These are phyloP conservation scores for Flaveria linearis DNA, from an alignment of 129 eudicot species.

Conservation along the genomic window DNA sequence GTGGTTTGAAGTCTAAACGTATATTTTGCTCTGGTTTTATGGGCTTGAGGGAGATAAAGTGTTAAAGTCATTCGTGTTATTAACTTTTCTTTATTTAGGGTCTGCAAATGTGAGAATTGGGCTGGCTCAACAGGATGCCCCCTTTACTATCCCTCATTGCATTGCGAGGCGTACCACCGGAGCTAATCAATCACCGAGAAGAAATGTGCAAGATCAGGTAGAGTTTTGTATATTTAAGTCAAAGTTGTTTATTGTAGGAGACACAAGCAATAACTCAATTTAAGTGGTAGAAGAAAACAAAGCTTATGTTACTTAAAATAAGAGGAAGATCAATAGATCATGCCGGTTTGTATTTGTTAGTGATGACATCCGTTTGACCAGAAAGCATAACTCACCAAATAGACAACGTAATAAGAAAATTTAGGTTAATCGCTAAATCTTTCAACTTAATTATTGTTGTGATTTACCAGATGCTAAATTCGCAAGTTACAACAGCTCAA, in stretches of 20 bases:
- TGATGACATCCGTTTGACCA: background rate
- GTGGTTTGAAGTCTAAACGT: slow-evolving; percentile 3
- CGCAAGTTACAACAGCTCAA: slow-evolving; percentile 93
- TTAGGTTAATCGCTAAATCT: background rate
- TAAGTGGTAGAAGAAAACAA: background rate
- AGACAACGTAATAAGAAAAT: background rate
- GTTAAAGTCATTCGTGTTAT: background rate
- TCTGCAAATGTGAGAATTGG: slow-evolving; percentile 82
- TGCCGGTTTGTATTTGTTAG: background rate
- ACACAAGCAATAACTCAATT: background rate
- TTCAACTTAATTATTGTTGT: background rate
- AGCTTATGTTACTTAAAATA: background rate
- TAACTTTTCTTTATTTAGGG: slow-evolving; percentile 44
- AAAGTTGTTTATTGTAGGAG: background rate
- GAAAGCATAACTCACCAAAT: background rate
- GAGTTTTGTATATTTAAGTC: background rate
- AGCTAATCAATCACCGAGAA: slow-evolving; percentile 65
- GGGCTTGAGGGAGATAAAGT: background rate
- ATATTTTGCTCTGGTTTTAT: background rate
- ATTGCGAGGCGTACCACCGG: slow-evolving; percentile 79
- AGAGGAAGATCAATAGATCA: background rate
- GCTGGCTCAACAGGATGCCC: slow-evolving; percentile 71
- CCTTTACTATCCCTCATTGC: slow-evolving; percentile 81
- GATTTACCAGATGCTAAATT: slow-evolving; percentile 71
- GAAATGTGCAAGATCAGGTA: slow-evolving; percentile 80